Evolutionary conservation across 2,329 filamentous ascomycete species (phyloP).

Genomic region (Penicillium sp.): DNA sequence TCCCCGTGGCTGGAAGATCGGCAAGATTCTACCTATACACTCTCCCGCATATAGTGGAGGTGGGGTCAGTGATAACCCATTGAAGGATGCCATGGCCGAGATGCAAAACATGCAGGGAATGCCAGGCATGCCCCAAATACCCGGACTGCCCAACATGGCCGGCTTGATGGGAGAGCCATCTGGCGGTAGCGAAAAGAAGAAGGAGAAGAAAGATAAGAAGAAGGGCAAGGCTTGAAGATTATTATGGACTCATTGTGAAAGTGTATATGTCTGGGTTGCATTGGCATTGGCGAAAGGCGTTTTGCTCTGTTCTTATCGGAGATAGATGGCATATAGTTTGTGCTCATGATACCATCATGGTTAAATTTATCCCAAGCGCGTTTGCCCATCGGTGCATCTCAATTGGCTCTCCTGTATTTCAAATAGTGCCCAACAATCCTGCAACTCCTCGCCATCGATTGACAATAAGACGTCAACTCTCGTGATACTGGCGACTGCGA

Average conservation of each 20-base stretch:
- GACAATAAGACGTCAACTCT: neutral
- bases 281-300: conserved; percentile 45
- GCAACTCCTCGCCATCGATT: neutral
- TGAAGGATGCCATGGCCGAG: conserved; percentile 96
- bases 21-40: conserved; percentile 80
- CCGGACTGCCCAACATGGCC: conserved; percentile 58
- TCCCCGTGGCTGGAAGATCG: conserved; percentile 91
- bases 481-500: conserved; percentile 1
- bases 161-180: conserved; percentile 54
- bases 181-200: conserved; percentile 45
- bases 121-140: conserved; percentile 47
- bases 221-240: conserved; percentile 48
- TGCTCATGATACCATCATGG: conserved; percentile 27
- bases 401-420: neutral
- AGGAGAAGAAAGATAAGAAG: conserved; percentile 58
- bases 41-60: conserved; percentile 90
- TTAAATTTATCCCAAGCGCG: neutral
- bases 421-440: neutral
- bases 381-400: neutral
- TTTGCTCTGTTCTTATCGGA: conserved; percentile 29
- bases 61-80: conserved; percentile 89
- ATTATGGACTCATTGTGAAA: conserved; percentile 22
- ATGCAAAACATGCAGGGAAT: conserved; percentile 65
- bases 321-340: conserved; percentile 23
- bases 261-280: conserved; percentile 36